phyloP scores from a whole-genome alignment of 1,284 basidiomycete species.

The Ustilago shanxiensis region DNA sequence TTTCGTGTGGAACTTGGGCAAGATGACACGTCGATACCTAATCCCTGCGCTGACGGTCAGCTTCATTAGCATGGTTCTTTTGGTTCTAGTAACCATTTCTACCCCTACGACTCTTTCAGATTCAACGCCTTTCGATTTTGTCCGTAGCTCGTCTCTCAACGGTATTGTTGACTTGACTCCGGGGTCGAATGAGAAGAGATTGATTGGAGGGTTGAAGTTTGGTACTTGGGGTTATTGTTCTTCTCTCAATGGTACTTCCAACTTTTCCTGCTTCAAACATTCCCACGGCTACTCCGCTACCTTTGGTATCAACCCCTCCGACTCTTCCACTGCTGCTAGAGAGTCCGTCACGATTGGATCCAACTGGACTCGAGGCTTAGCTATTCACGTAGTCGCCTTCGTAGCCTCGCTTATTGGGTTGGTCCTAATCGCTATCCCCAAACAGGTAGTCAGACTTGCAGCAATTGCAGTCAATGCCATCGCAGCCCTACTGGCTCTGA shows the following conservation, averaged over 20 bases:
- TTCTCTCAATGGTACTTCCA: slow-evolving; percentile 16
- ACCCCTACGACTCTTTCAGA: slow-evolving; percentile 50
- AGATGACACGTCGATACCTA: slow-evolving; percentile 27
- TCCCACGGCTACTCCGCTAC: slow-evolving; percentile 37
- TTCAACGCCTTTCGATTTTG: slow-evolving; percentile 47
- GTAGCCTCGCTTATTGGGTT: slow-evolving; percentile 28
- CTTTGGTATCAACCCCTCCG: slow-evolving; percentile 34
- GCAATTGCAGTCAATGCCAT: slow-evolving; percentile 27
- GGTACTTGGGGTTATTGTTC: slow-evolving; percentile 56
- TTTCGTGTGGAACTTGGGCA: too few relatives aligned
- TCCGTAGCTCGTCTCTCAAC: slow-evolving; percentile 17
- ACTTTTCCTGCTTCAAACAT: slow-evolving; percentile 43
- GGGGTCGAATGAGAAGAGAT: slow-evolving; percentile 19
- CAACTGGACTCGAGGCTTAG: slow-evolving; percentile 47
- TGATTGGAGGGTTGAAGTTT: slow-evolving; percentile 25
- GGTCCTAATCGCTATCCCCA: slow-evolving; percentile 35
- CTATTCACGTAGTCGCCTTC: slow-evolving; percentile 52
- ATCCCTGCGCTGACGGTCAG: slow-evolving; percentile 30
- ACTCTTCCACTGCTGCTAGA: slow-evolving; percentile 18
- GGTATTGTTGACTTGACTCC: slow-evolving; percentile 30
- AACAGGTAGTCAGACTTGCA: slow-evolving; percentile 23
- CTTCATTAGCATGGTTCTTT: slow-evolving; percentile 24
- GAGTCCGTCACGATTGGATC: slow-evolving; percentile 27
- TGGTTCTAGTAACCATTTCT: slow-evolving; percentile 46
- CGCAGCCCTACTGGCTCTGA: slow-evolving; percentile 18